Conservation (phyloP, 345 rosid genomes). For the Salix exigua region DNA sequence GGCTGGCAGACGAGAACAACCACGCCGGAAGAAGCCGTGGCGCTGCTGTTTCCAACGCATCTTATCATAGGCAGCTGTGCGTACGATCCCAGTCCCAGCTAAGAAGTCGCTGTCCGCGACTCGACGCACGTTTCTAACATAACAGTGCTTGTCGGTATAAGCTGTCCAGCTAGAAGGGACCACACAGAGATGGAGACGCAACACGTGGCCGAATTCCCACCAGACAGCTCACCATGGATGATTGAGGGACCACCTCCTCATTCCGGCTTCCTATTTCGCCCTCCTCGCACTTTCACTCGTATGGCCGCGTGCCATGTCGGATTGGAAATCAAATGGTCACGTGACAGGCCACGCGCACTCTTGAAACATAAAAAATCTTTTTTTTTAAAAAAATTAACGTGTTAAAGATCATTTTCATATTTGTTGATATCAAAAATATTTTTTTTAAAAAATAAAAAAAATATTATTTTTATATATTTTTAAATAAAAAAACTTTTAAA, state of each 20-base stretch:
- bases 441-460: too few species aligned
- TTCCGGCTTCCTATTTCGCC: neutral
- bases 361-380: too few species aligned
- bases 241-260: conserved; percentile 3
- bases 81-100: neutral
- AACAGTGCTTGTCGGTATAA: conserved; percentile 2
- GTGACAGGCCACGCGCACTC: conserved; percentile 3
- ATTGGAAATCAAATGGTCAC: conserved; percentile 8
- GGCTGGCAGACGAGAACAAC: neutral
- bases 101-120: neutral
- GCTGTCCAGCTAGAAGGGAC: conserved; percentile 23
- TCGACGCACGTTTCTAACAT: conserved; percentile 13
- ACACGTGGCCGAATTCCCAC: conserved; percentile 17
- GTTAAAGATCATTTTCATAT: too few species aligned
- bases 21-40: neutral
- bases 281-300: conserved; percentile 9
- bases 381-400: too few species aligned
- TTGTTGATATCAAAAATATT: too few species aligned
- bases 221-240: conserved; percentile 29
- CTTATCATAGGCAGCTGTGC: neutral
- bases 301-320: conserved; percentile 34
- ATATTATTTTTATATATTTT: too few species aligned
- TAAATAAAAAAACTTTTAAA: too few species aligned
- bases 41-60: neutral
- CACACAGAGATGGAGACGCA: neutral